Conservation (phyloP, 2,329 filamentous ascomycete genomes). For the Apiospora pterosperma region DNA sequence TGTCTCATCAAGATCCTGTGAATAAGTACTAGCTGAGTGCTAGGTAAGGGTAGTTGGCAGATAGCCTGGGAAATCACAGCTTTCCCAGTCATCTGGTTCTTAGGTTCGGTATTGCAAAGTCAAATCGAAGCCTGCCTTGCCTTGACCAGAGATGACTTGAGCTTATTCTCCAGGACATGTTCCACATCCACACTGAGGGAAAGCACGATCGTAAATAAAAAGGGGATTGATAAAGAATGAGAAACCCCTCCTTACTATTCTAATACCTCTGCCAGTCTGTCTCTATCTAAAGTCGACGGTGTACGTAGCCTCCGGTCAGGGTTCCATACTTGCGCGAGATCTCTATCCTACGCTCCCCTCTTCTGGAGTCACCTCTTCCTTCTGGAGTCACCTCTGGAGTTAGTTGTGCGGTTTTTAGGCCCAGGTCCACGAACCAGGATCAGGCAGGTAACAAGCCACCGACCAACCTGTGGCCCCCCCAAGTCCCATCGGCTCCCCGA, state of each 20-base stretch:
- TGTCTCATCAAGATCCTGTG: background rate
- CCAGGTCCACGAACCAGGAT: background rate
- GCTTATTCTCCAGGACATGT: background rate
- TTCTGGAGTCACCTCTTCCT: background rate
- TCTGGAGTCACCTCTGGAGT: background rate
- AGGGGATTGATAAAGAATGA: background rate
- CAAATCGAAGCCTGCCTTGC: background rate
- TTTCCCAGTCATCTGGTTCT: background rate
- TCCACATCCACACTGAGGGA: background rate
- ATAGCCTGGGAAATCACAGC: background rate
- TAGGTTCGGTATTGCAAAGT: slow-evolving; percentile 1
- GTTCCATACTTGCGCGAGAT: background rate
- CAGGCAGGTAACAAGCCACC: background rate
- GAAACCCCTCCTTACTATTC: background rate
- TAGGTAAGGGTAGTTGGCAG: background rate
- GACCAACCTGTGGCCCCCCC: background rate
- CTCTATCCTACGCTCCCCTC: background rate
- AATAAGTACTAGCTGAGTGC: background rate
- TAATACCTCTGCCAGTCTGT: background rate
- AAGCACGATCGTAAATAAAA: background rate
- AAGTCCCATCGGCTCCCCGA: slow-evolving; percentile 1
- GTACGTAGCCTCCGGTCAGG: background rate
- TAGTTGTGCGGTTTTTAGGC: background rate
- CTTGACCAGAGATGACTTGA: background rate
- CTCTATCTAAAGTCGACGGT: slow-evolving; percentile 2